Conservation (phyloP, 2,329 filamentous ascomycete genomes). For the Colletotrichum zoysiae region DNA sequence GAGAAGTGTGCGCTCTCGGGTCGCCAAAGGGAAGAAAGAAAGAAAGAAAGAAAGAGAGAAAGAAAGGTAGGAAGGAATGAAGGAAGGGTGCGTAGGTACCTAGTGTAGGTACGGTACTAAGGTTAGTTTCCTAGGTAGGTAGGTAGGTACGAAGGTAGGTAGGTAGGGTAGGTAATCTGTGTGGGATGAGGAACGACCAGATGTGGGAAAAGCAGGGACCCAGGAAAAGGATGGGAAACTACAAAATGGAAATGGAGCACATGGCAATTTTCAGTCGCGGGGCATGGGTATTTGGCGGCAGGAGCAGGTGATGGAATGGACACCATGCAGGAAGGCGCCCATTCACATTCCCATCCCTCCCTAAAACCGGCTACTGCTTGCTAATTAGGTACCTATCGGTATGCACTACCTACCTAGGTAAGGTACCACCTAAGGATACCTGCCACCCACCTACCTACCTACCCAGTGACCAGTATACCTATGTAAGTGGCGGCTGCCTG, state of each 20-base stretch:
- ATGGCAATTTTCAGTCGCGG: conserved; percentile 37
- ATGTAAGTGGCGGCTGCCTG: too few species aligned
- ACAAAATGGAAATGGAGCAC: conserved; percentile 38
- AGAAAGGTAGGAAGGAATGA: not conserved
- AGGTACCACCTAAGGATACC: not conserved
- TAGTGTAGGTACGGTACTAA: not conserved
- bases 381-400: too few species aligned
- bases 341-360: not conserved
- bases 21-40: not conserved
- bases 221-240: conserved; percentile 37
- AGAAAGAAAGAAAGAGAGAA: not conserved
- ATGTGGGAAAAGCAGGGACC: conserved; percentile 17
- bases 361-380: not conserved
- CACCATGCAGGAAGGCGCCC: conserved; percentile 2
- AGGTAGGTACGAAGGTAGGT: not conserved
- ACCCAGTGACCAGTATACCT: too few species aligned
- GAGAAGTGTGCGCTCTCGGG: not conserved
- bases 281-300: conserved; percentile 23
- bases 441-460: too few species aligned
- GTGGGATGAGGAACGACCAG: not conserved
- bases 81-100: not conserved
- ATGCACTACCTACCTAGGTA: too few species aligned
- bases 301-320: not conserved
- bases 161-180: not conserved
- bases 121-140: too few species aligned